phyloP scores from a whole-genome alignment of 139 green algal species.

The Chlamydomonas schloesseri region DNA sequence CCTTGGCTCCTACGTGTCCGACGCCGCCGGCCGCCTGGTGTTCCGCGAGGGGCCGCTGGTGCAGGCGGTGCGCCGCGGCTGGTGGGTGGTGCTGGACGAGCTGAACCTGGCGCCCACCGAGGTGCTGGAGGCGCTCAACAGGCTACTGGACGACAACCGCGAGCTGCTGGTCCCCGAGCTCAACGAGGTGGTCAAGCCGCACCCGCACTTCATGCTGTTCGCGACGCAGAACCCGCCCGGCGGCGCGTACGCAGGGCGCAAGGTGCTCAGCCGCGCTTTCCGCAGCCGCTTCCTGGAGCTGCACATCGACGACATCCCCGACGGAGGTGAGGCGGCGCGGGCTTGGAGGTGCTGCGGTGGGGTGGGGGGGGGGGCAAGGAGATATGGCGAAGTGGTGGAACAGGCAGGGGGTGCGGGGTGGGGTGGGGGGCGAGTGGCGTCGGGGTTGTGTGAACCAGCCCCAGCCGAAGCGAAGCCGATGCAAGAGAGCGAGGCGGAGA shows the following conservation, averaged over 20 bases:
- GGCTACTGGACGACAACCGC: conserved; percentile 98
- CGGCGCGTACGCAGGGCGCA: conserved; percentile 85
- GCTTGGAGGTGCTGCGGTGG: too few relatives aligned
- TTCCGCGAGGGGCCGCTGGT: conserved; percentile 96
- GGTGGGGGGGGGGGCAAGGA: too few relatives aligned
- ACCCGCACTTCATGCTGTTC: conserved; percentile 99
- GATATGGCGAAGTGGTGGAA: too few relatives aligned
- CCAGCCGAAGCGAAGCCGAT: too few relatives aligned
- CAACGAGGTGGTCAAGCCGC: conserved; percentile 91
- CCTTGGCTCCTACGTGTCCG: conserved; percentile 90
- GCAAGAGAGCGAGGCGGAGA: too few relatives aligned
- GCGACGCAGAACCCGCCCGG: conserved; percentile 98
- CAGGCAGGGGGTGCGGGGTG: too few relatives aligned
- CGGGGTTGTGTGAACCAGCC: too few relatives aligned
- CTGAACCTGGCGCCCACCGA: conserved; percentile 97
- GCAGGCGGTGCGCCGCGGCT: conserved; percentile 86
- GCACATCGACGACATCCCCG: conserved; percentile 97
- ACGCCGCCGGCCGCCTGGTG: conserved; percentile 78
- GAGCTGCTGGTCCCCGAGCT: conserved; percentile 99
- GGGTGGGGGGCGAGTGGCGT: too few relatives aligned
- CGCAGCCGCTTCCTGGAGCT: conserved; percentile 97
- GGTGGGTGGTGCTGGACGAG: conserved; percentile 99
- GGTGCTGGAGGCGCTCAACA: conserved; percentile 98
- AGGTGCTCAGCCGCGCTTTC: conserved; percentile 83
- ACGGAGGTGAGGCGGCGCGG: conserved; percentile 44